Percentiles rank a stretch among this genome's conserved stretches.
Evolutionary conservation across 2,329 filamentous ascomycete genomes (phyloP).

Genomic region (Alternaria ethzedia): DNA sequence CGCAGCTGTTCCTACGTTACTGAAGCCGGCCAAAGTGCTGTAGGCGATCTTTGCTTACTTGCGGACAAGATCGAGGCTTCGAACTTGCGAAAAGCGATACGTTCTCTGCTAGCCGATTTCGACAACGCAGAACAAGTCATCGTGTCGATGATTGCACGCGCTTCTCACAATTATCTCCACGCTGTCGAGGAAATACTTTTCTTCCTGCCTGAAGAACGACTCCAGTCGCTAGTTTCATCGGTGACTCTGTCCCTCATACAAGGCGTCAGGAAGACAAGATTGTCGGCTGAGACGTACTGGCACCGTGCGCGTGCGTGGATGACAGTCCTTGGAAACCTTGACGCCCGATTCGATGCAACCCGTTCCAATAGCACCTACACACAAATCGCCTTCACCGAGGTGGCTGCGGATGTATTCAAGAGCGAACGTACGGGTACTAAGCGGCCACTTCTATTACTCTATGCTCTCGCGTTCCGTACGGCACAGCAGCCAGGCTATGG

Average conservation of each 20-base stretch:
- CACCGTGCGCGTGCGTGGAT: constrained; percentile 23
- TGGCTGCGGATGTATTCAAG: constrained; percentile 3
- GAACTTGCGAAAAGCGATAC: constrained; percentile 2
- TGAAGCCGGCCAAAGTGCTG: background rate
- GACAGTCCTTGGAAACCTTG: constrained; percentile 24
- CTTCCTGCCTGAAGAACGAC: constrained; percentile 16
- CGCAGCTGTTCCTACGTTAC: constrained; percentile 7
- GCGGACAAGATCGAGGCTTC: constrained; percentile 14
- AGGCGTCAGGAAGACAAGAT: background rate
- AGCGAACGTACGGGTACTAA: background rate
- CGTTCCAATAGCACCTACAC: background rate
- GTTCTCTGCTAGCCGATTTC: constrained; percentile 1
- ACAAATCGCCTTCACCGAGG: background rate
- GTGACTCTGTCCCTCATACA: constrained; percentile 17
- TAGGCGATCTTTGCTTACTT: constrained; percentile 3
- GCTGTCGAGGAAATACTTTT: constrained; percentile 12
- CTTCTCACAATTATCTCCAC: constrained; percentile 1
- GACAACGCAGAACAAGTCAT: background rate
- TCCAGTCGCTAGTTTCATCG: constrained; percentile 10
- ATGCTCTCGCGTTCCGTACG: constrained; percentile 4
- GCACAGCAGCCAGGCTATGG: background rate
- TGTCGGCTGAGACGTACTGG: background rate
- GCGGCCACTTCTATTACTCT: constrained; percentile 1
- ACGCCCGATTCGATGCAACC: constrained; percentile 1
- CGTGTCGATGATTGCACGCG: background rate